These are phyloP conservation scores for Saturnispora zaruensis DNA, from an alignment of 805 yeast species.

Conservation along the genomic window DNA sequence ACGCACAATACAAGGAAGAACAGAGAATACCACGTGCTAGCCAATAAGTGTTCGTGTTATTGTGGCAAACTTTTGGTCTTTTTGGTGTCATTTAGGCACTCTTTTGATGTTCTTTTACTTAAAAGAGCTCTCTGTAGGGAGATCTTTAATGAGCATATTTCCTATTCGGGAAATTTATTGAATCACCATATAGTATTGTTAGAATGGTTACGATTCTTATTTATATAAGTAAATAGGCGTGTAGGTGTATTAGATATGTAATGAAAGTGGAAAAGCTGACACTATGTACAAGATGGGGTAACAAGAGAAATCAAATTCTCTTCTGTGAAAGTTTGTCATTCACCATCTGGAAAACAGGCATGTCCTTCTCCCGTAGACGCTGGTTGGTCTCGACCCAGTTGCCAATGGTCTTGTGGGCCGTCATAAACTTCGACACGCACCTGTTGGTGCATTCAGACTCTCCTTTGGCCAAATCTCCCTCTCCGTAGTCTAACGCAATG, in stretches of 20 bases:
- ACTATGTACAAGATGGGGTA: background rate
- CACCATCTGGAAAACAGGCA: constrained; percentile 24
- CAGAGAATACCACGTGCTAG: too few species aligned
- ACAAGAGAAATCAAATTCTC: background rate
- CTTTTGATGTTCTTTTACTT: too few species aligned
- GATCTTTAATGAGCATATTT: background rate
- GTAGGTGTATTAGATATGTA: background rate
- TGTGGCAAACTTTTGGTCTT: too few species aligned
- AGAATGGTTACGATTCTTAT: background rate
- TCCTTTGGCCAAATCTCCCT: constrained; percentile 66
- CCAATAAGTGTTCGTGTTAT: too few species aligned
- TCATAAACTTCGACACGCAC: constrained; percentile 87
- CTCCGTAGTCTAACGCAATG: constrained; percentile 69
- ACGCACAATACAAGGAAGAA: background rate
- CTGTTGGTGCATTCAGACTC: constrained; percentile 87
- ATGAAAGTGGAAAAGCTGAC: background rate
- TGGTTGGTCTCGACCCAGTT: constrained; percentile 34
- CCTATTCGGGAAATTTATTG: background rate
- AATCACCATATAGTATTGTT: background rate
- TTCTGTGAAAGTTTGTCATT: constrained; percentile 14
- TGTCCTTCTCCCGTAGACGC: constrained; percentile 37
- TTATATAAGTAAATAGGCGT: background rate
- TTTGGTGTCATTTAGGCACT: background rate
- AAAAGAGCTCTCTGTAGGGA: too few species aligned
- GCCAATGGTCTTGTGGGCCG: constrained; percentile 59